A percentile compares a stretch with the other conserved stretches of the same genome.
Evolutionary conservation across 768 basidiomycete species (phyloP).

Genomic region (Lactarius trivialis): DNA sequence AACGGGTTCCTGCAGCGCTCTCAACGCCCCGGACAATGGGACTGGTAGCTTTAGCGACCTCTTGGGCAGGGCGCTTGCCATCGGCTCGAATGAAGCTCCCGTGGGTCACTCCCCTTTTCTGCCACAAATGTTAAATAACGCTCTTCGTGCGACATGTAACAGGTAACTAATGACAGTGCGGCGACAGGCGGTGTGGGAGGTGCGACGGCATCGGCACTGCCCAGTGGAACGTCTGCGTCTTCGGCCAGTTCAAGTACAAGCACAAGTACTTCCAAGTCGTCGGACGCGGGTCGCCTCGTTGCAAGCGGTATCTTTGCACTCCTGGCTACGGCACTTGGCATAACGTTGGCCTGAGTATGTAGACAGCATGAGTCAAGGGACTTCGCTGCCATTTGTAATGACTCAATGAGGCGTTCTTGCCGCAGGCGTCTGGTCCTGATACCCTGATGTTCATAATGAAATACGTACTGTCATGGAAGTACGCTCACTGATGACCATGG

Average conservation of each 20-base stretch:
- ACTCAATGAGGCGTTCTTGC: neutral
- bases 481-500: neutral
- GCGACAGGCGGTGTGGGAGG: conserved; percentile 38
- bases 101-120: no score
- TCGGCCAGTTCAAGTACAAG: neutral
- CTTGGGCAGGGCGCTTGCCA: no score
- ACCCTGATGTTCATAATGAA: no score
- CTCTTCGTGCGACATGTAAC: neutral
- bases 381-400: neutral
- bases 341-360: conserved; percentile 1
- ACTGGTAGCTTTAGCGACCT: conserved; percentile 39
- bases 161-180: conserved; percentile 36
- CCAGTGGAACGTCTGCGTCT: neutral
- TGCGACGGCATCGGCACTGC: conserved; percentile 12
- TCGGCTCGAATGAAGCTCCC: no score
- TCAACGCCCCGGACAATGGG: conserved; percentile 43
- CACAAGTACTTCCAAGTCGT: neutral
- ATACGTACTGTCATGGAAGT: neutral
- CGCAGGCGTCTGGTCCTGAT: neutral
- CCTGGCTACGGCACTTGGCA: neutral
- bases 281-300: neutral
- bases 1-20: conserved; percentile 26
- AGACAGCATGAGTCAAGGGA: neutral
- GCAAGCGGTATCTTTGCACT: conserved; percentile 9
- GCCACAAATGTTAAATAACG: neutral